phyloP scores from a whole-genome alignment of 2,329 filamentous ascomycete species.

The Scytalidium sp. region DNA sequence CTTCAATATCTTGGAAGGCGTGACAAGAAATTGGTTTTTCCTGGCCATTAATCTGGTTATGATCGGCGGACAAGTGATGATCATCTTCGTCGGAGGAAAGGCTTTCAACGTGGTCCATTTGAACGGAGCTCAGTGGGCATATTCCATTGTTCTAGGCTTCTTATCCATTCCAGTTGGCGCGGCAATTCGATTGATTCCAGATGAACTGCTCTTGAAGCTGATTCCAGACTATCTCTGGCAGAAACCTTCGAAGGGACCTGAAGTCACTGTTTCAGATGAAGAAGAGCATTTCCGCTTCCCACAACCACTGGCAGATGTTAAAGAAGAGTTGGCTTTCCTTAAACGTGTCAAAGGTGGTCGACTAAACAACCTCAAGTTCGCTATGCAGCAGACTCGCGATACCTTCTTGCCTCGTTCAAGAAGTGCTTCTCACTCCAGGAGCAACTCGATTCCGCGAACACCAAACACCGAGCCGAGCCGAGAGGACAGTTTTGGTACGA shows the following conservation, averaged over 20 bases:
- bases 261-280: conserved; percentile 61
- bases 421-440: conserved; percentile 61
- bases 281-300: conserved; percentile 67
- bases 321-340: conserved; percentile 77
- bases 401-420: conserved; percentile 60
- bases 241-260: conserved; percentile 24
- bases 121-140: conserved; percentile 77
- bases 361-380: conserved; percentile 77
- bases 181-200: conserved; percentile 78
- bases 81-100: conserved; percentile 79
- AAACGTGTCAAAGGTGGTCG: conserved; percentile 79
- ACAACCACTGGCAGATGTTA: conserved; percentile 68
- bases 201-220: conserved; percentile 39
- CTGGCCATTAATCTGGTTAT: conserved; percentile 81
- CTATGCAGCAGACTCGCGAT: conserved; percentile 72
- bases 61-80: conserved; percentile 85
- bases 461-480: conserved; percentile 49
- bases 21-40: conserved; percentile 85
- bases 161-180: conserved; percentile 84
- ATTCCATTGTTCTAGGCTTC: conserved; percentile 78
- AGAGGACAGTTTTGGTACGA: conserved; percentile 47
- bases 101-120: conserved; percentile 68
- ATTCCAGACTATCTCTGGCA: conserved; percentile 26
- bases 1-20: conserved; percentile 93
- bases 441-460: conserved; percentile 64